Conservation (phyloP, 345 rosid genomes). For the Sonneratia alba region DNA sequence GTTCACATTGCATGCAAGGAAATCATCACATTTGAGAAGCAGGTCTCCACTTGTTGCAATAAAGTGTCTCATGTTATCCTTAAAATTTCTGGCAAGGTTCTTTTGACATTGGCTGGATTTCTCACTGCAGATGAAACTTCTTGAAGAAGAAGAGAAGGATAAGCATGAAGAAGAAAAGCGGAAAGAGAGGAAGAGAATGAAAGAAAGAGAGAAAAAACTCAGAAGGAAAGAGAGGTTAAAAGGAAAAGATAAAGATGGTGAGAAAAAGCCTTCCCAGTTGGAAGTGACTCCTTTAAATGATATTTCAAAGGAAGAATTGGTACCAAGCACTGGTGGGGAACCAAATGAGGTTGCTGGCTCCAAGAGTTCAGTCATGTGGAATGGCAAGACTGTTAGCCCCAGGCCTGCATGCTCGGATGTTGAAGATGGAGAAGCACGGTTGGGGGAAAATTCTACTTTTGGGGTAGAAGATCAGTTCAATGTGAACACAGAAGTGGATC, state of each 20-base stretch:
- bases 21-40: constrained; percentile 80
- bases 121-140: constrained; percentile 61
- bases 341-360: constrained; percentile 24
- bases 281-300: constrained; percentile 18
- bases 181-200: constrained; percentile 74
- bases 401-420: constrained; percentile 49
- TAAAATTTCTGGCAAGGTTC: background rate
- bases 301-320: constrained; percentile 32
- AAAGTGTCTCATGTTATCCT: background rate
- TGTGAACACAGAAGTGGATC: constrained; percentile 34
- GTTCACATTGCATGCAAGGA: constrained; percentile 97
- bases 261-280: constrained; percentile 29
- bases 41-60: constrained; percentile 34
- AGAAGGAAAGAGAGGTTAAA: constrained; percentile 91
- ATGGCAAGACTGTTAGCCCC: constrained; percentile 33
- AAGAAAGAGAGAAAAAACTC: constrained; percentile 86
- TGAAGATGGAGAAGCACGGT: constrained; percentile 26
- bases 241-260: constrained; percentile 77
- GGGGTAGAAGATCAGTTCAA: constrained; percentile 28
- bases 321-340: constrained; percentile 33
- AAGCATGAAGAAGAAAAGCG: constrained; percentile 93
- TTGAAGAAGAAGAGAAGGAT: constrained; percentile 95
- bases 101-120: background rate
- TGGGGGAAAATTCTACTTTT: constrained; percentile 23
- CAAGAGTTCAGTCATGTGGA: constrained; percentile 31